phyloP scores from a whole-genome alignment of 1,284 basidiomycete genomes.

The Malassezia obtusa region DNA sequence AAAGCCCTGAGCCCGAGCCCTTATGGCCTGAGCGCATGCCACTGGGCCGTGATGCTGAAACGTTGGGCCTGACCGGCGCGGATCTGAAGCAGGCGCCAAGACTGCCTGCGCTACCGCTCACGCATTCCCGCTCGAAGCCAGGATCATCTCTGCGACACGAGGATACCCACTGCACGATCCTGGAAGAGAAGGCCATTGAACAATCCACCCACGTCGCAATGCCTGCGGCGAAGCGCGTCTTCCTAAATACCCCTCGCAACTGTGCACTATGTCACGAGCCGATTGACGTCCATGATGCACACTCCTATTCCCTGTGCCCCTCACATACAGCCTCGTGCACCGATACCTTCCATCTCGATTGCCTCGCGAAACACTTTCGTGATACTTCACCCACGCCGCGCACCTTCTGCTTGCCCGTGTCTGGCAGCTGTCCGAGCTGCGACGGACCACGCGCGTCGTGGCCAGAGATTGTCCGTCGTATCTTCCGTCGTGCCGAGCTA shows the following conservation, averaged over 20 bases:
- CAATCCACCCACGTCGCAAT: background rate
- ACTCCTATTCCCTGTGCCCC: background rate
- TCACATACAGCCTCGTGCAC: background rate
- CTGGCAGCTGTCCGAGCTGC: conserved; percentile 6
- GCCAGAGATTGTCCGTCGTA: conserved; percentile 10
- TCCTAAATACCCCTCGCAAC: background rate
- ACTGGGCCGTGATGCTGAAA: conserved; percentile 4
- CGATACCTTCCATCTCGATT: conserved; percentile 10
- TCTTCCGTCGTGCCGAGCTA: conserved; percentile 9
- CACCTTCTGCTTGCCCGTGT: conserved; percentile 10
- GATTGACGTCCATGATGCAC: background rate
- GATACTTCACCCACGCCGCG: background rate
- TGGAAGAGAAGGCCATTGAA: background rate
- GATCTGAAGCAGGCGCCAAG: background rate
- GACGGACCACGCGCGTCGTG: conserved; percentile 1
- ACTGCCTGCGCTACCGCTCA: background rate
- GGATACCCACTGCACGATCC: background rate
- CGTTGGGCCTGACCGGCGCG: conserved; percentile 8
- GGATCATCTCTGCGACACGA: background rate
- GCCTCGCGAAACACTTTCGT: conserved; percentile 5
- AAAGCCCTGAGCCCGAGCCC: too few species aligned
- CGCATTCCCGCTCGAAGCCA: background rate
- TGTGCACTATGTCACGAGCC: background rate
- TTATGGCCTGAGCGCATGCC: conserved; percentile 7
- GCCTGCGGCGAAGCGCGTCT: background rate